Evolutionary conservation across 2,329 filamentous ascomycete species (phyloP).

Genomic region (Pezicula radicicola): DNA sequence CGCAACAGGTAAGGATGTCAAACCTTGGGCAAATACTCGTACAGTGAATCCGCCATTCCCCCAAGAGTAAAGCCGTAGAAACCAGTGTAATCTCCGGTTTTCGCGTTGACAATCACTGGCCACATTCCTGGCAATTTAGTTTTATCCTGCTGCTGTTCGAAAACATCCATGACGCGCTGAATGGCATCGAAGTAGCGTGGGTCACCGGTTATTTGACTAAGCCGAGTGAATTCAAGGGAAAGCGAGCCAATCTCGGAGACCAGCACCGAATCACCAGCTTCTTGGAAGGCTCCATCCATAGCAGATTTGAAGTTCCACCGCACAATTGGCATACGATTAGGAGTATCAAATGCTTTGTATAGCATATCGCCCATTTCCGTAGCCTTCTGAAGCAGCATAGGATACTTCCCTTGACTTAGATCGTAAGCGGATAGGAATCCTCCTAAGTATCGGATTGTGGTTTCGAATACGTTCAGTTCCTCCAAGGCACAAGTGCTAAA

Average conservation of each 20-base stretch:
- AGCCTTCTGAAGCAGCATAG: conserved; percentile 63
- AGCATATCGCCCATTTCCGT: conserved; percentile 66
- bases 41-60: conserved; percentile 52
- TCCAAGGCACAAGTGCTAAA: conserved; percentile 58
- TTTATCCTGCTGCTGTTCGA: conserved; percentile 47
- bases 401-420: conserved; percentile 66
- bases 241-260: conserved; percentile 58
- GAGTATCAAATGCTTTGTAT: conserved; percentile 73
- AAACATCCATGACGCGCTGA: conserved; percentile 50
- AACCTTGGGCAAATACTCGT: conserved; percentile 63
- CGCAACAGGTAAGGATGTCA: background rate
- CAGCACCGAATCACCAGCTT: conserved; percentile 49
- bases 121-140: conserved; percentile 59
- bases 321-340: conserved; percentile 67
- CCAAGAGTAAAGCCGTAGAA: conserved; percentile 52
- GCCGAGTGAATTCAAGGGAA: conserved; percentile 57
- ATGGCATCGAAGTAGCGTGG: conserved; percentile 58
- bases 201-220: conserved; percentile 58
- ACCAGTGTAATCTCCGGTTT: conserved; percentile 51
- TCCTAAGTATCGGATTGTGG: conserved; percentile 83
- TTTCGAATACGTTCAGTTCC: conserved; percentile 64
- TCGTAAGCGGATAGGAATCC: conserved; percentile 83
- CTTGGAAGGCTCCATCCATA: conserved; percentile 57
- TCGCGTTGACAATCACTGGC: conserved; percentile 48
- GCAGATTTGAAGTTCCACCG: conserved; percentile 22